Evolutionary conservation across 2,329 filamentous ascomycete species (phyloP), one percentile per base, ranked within the genome.

Genomic region (Fragosphaeria purpurea): DNA sequence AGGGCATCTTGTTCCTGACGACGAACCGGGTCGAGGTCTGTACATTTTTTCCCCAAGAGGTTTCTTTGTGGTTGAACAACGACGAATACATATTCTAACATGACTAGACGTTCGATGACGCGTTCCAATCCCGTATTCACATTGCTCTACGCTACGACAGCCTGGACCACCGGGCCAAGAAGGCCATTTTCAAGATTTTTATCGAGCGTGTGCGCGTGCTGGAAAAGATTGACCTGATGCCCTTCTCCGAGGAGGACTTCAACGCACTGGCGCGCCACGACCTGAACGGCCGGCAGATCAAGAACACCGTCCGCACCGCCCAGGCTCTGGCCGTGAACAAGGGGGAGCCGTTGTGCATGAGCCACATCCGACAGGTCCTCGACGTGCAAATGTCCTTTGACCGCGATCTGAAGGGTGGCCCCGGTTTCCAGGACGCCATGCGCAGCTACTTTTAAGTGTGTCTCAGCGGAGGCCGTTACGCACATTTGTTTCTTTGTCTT

Each of bases 71-170:
- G 5, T 32, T 11, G 1, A 6, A 6, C 1, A 31, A 8, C 5
- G 10, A 6, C 35, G n/a, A 40, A 10, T 11, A 4, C 12, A 2
- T 5, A 6, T n/a, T 13, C 51, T 48, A 45, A 50, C 41, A n/a
- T 11, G 1, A 3, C 2, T 13, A 57, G 56, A 56, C 86, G 0
- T 94, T 95, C 60, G 89, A 95, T 59, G 87, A 93, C 55, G 89
- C 89, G 0, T 95, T 95, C 72, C 86, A 93, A 62, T 87, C 82
- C 8, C 80, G 89, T 31, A 94, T 95, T 55, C 88, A 95, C 64
- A 83, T 95, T 59, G 86, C 88, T 0, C 72, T 95, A 7, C 77
- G 85, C 33, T 95, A 95, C 66, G 85, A 86, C 40, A 80, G 85
- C 46, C 74, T 95, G 7, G 82, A 81, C 40, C 65, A 70, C 5